Base-by-base conservation (phyloP, 176 grass and related monocot genomes). In the Carex littledalei region DNA sequence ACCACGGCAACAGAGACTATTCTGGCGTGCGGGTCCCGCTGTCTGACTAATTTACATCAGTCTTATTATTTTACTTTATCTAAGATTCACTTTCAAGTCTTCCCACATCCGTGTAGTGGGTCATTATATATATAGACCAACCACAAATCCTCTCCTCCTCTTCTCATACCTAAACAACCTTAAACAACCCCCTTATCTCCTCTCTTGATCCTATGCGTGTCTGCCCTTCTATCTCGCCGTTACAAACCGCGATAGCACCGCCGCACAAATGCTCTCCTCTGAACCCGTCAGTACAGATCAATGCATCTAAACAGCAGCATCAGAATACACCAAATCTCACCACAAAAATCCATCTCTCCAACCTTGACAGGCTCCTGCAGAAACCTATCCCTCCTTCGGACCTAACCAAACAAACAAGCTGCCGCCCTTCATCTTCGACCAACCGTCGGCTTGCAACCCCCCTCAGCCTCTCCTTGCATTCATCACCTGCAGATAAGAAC, bases 321-420 rank as follows among this genome's bases (percentile, higher is more conserved):
- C n/a, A 37, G 21, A 83, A 35, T 77, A 17, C 84, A 26, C 81
- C 79, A 86, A 35, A 22, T 75, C 84, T 66, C 4, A 85, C 35
- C 65, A 89, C 92, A 24, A 63, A 81, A 17, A 90, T 69, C 47
- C 93, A 94, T 91, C 88, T 94, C 84, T 85, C 93, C 80, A 94
- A 94, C 86, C 93, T 94, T 72, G 90, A 94, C 13, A 88, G 87
- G 64, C 63, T 94, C 63, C 84, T 94, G 18, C 57, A 85, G 22
- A 86, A 86, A 3, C 88, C 86, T 12, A 63, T 67, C 15, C 80
- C 88, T 32, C 81, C 91, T 35, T 78, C 81, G 0, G 81, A 10
- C 83, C 73, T 2, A 54, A 83, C 5, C 73, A 60, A 41, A n/a
- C 35, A 20, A 41, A 70, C 80, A 50, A 74, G 1, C 10, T 66